These are phyloP conservation scores for Tricharina praecox DNA, from an alignment of 495 filamentous ascomycete species.

Conservation along the genomic window DNA sequence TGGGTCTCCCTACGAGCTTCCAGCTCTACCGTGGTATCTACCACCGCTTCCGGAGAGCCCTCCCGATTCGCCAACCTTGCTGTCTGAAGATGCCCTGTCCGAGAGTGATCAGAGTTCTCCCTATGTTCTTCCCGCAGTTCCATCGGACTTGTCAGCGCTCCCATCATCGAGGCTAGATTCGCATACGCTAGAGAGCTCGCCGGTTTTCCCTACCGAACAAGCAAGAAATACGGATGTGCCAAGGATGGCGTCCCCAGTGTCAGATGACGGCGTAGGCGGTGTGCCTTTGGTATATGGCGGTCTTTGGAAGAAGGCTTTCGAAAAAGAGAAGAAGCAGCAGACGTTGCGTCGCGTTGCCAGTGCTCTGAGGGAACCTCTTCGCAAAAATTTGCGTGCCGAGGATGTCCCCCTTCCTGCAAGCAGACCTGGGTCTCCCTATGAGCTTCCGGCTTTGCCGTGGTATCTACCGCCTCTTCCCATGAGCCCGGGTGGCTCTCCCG, in stretches of 20 bases:
- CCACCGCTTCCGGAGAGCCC: constrained; percentile 4
- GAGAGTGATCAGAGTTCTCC: not conserved
- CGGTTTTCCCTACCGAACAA: too few species aligned
- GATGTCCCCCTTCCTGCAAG: constrained; percentile 1
- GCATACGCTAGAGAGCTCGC: too few species aligned
- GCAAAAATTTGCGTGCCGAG: not conserved
- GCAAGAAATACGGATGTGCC: too few species aligned
- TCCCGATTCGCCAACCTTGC: constrained; percentile 1
- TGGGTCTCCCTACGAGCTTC: constrained; percentile 1
- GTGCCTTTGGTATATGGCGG: too few species aligned
- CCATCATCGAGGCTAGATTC: not conserved
- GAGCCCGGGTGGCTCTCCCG: not conserved
- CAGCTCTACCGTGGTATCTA: not conserved
- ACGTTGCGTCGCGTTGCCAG: not conserved
- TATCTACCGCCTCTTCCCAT: not conserved
- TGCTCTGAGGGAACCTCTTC: not conserved
- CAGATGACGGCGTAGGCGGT: too few species aligned
- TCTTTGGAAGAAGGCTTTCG: too few species aligned
- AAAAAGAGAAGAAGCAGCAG: too few species aligned
- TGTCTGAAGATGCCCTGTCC: not conserved
- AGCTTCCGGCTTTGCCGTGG: not conserved
- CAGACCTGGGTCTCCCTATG: constrained; percentile 1
- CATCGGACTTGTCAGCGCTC: not conserved
- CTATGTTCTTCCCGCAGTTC: not conserved
- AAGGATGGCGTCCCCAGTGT: too few species aligned